Evolutionary conservation across 2,329 filamentous ascomycete genomes (phyloP).

Genomic region (Cladophialophora bantiana): DNA sequence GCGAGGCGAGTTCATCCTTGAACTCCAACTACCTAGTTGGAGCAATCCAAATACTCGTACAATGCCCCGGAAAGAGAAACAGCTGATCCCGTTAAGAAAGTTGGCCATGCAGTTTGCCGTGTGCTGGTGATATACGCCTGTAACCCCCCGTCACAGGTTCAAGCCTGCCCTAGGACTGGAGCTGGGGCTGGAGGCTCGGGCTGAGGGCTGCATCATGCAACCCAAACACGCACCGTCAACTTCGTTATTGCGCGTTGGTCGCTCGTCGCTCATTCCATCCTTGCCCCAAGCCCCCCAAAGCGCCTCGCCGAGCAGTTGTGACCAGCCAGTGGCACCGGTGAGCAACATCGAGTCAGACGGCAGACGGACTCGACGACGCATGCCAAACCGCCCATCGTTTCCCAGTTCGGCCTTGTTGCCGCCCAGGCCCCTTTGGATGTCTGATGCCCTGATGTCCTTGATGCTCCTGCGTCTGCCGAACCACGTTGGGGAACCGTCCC

Average conservation of each 20-base stretch:
- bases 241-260: neutral
- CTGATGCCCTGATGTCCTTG: neutral
- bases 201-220: slow-evolving; percentile 3
- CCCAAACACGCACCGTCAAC: slow-evolving; percentile 1
- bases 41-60: no score
- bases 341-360: neutral
- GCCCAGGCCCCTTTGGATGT: neutral
- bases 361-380: neutral
- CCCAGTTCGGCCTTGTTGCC: neutral
- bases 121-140: slow-evolving; percentile 4
- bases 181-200: neutral
- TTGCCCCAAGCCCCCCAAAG: neutral
- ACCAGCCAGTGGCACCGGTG: neutral
- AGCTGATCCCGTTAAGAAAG: slow-evolving; percentile 6
- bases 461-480: neutral
- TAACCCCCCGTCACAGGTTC: neutral
- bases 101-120: slow-evolving; percentile 7
- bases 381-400: neutral
- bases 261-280: slow-evolving; percentile 6
- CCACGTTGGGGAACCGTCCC: neutral
- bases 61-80: neutral
- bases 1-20: neutral
- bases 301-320: no score
- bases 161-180: neutral
- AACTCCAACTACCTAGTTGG: no score